Evolutionary conservation across 768 basidiomycete genomes (phyloP).

Genomic region (Cytidiella melzeri): DNA sequence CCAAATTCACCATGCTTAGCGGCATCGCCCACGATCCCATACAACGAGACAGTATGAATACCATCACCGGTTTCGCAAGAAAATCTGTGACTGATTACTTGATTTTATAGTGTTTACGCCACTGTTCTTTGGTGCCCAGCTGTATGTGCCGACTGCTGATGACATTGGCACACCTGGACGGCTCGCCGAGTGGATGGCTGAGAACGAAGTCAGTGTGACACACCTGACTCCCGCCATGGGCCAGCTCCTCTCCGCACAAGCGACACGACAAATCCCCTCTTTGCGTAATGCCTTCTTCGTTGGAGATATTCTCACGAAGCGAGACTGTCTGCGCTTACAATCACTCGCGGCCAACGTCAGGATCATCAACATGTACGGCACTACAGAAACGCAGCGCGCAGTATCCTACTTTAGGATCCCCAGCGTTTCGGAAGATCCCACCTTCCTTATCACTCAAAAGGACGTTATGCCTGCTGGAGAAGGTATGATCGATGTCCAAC

Average conservation of each 20-base stretch:
- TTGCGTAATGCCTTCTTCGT: constrained; percentile 95
- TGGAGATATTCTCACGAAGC: constrained; percentile 97
- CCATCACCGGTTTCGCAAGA: neutral
- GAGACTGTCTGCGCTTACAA: constrained; percentile 93
- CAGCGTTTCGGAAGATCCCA: constrained; percentile 72
- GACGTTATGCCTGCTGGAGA: constrained; percentile 97
- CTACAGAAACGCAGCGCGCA: constrained; percentile 97
- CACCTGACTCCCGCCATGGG: constrained; percentile 99
- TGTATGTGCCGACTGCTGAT: constrained; percentile 94
- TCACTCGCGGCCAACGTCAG: constrained; percentile 85
- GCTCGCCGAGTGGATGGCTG: constrained; percentile 98
- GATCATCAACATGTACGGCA: constrained; percentile 99
- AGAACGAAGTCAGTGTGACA: constrained; percentile 86
- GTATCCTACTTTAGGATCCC: constrained; percentile 97
- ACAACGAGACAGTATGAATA: constrained; percentile 85
- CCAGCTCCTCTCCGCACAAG: constrained; percentile 90
- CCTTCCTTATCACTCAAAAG: constrained; percentile 90
- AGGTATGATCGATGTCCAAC: constrained; percentile 97
- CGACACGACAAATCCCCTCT: constrained; percentile 75
- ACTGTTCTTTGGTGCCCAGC: constrained; percentile 90
- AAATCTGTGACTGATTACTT: neutral
- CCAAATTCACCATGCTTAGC: constrained; percentile 96
- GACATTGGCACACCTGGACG: constrained; percentile 96
- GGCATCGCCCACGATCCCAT: constrained; percentile 99
- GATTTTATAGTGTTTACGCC: constrained; percentile 84